Conservation (phyloP, 305 asterid genomes). For the Fraxinus sp. region DNA sequence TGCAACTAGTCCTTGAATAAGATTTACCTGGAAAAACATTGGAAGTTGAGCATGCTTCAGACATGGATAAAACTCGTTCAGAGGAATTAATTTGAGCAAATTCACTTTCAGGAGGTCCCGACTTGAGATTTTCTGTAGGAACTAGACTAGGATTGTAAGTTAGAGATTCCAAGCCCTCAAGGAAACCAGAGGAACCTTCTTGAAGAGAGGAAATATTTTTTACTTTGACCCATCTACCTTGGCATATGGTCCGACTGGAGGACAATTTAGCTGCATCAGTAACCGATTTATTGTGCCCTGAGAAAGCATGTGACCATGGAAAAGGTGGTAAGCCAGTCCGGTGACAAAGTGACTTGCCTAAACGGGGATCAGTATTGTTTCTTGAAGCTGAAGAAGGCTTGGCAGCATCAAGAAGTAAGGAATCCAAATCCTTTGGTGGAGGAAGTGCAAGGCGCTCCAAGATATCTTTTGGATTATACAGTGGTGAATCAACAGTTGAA, state of each 20-base stretch:
- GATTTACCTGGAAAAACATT: conserved; percentile 58
- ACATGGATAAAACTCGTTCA: conserved; percentile 36
- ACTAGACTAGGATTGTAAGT: conserved; percentile 65
- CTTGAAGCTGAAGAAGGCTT: conserved; percentile 54
- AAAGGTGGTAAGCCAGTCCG: conserved; percentile 87
- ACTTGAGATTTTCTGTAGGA: conserved; percentile 43
- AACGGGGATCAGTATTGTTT: conserved; percentile 56
- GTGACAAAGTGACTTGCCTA: conserved; percentile 50
- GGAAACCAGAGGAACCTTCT: conserved; percentile 47
- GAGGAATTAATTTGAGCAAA: conserved; percentile 18
- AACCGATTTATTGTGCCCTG: conserved; percentile 60
- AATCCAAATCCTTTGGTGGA: conserved; percentile 74
- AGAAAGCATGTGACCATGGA: conserved; percentile 77
- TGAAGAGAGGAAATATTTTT: conserved; percentile 40
- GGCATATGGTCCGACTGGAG: conserved; percentile 61
- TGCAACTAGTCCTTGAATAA: conserved; percentile 14
- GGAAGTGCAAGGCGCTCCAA: conserved; percentile 78
- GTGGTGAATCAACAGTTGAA: conserved; percentile 33
- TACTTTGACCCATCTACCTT: conserved; percentile 82
- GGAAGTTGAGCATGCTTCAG: conserved; percentile 49
- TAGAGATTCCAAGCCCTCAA: conserved; percentile 60
- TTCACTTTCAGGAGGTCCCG: conserved; percentile 34
- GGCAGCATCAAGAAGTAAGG: conserved; percentile 67
- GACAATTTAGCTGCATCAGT: conserved; percentile 68
- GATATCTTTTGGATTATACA: conserved; percentile 55